Evolutionary conservation across 805 yeast genomes (phyloP), one percentile per base, ranked within the genome.

Genomic region (Saturnispora silvae): DNA sequence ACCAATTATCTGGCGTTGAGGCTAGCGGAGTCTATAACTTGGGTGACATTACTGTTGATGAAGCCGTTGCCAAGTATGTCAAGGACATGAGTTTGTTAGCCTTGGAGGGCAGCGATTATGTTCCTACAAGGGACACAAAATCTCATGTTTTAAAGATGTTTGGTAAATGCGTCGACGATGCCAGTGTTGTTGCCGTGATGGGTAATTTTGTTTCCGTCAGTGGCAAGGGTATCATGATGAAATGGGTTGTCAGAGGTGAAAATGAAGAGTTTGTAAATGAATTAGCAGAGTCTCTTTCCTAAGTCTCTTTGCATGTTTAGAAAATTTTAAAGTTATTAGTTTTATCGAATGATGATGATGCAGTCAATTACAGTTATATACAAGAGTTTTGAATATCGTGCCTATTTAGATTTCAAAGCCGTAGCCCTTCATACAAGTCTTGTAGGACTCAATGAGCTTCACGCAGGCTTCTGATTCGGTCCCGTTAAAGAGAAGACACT

Each of bases 351-450:
- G 9, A 14, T 26, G n/a, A 13, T 10, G 6, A 26, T 15, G 17
- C 17, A 20, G 14, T 15, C 18, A 28, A 15, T 11, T 15, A 7
- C 6, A 4, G 8, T 6, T 14, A 17, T 16, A 10, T 10, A 22
- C 10, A 8, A 10, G 24, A 22, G 10, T 22, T 10, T 22, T n/a
- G n/a, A n/a, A n/a, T n/a, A n/a, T n/a, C n/a, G n/a, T n/a, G n/a
- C n/a, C n/a, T n/a, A 10, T 11, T 57, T 65, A 48, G 33, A 66
- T 57, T 31, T 68, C 72, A 59, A 89, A 89, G 0, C 98, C 98
- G 56, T 62, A 89, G 15, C 94, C 85, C 53, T 77, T 78, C 98
- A 89, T 89, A 63, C 98, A 89, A 20, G 54, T 53, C 60, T 86
- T 87, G 67, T 92, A 92, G 41, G 74, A 65, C 17, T 61, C 61